Percentiles rank a stretch among this genome's conserved stretches.
phyloP scores from a whole-genome alignment of 2,329 filamentous ascomycete genomes.

The Cryphonectria carpinicola region DNA sequence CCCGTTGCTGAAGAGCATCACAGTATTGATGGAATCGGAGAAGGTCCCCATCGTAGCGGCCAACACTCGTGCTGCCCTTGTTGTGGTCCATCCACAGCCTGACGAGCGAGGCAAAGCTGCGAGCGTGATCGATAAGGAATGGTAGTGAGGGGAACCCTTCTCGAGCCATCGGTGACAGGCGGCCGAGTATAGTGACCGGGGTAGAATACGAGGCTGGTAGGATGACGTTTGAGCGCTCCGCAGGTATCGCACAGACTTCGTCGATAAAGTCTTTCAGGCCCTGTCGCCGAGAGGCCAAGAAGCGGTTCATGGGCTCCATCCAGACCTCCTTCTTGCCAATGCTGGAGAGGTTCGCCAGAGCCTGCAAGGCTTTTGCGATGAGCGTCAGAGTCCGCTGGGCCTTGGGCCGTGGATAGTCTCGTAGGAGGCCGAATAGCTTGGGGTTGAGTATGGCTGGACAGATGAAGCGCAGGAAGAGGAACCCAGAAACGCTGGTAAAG shows the following conservation, averaged over 20 bases:
- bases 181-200: conserved; percentile 84
- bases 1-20: conserved; percentile 52
- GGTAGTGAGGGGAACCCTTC: conserved; percentile 94
- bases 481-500: conserved; percentile 94
- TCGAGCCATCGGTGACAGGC: conserved; percentile 76
- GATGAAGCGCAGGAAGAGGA: conserved; percentile 92
- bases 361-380: conserved; percentile 90
- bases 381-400: conserved; percentile 88
- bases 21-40: conserved; percentile 58
- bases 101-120: conserved; percentile 82
- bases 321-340: conserved; percentile 96
- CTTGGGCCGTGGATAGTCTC: conserved; percentile 79
- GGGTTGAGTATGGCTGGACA: conserved; percentile 96
- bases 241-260: conserved; percentile 79
- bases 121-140: conserved; percentile 87
- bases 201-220: conserved; percentile 89
- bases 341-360: conserved; percentile 84
- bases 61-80: conserved; percentile 37
- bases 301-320: conserved; percentile 98
- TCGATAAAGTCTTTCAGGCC: conserved; percentile 89
- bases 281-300: conserved; percentile 74
- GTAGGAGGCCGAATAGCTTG: conserved; percentile 84
- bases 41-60: conserved; percentile 56
- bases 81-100: conserved; percentile 74
- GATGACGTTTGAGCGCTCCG: conserved; percentile 65